A percentile compares a stretch with the other conserved stretches of the same genome.
These are phyloP conservation scores for Torrubiella hemipterigena DNA, from an alignment of 2,329 filamentous ascomycete genomes.

Conservation along the genomic window DNA sequence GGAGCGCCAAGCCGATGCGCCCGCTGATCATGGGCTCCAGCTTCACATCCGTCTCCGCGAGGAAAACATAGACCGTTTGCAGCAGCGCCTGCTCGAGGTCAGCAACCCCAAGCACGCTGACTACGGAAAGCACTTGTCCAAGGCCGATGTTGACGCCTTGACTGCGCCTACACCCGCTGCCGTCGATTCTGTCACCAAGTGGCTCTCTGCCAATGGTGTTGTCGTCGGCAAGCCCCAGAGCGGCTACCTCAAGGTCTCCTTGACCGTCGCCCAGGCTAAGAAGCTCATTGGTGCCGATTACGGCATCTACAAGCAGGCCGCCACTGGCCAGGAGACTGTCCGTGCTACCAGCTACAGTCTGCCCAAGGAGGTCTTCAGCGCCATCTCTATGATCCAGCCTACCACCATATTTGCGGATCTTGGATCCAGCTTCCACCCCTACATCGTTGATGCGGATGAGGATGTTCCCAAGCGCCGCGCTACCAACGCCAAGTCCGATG, in stretches of 20 bases:
- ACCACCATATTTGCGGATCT: conserved; percentile 1
- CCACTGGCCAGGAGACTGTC: background rate
- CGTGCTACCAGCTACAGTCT: conserved; percentile 1
- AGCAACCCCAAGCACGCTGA: conserved; percentile 1
- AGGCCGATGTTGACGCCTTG: conserved; percentile 2
- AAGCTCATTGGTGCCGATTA: background rate
- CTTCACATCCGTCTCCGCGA: conserved; percentile 1
- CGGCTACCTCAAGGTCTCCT: background rate
- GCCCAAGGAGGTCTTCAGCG: background rate
- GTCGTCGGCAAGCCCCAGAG: background rate
- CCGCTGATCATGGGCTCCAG: background rate
- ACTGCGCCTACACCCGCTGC: background rate
- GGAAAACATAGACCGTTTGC: conserved; percentile 1
- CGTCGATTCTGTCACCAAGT: background rate
- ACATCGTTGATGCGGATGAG: background rate
- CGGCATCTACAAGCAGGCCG: background rate
- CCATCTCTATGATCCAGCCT: conserved; percentile 1
- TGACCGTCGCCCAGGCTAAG: background rate
- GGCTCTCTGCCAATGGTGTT: background rate
- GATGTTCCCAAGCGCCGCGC: background rate
- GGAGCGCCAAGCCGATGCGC: background rate
- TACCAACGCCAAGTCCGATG: background rate
- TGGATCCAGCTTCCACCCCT: background rate
- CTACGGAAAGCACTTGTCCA: conserved; percentile 3
- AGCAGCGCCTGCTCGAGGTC: conserved; percentile 2